Percentiles rank a stretch among this genome's conserved stretches.
These are phyloP conservation scores for Cucurbita argyrosperma DNA, from an alignment of 306 rosid species.

Conservation along the genomic window DNA sequence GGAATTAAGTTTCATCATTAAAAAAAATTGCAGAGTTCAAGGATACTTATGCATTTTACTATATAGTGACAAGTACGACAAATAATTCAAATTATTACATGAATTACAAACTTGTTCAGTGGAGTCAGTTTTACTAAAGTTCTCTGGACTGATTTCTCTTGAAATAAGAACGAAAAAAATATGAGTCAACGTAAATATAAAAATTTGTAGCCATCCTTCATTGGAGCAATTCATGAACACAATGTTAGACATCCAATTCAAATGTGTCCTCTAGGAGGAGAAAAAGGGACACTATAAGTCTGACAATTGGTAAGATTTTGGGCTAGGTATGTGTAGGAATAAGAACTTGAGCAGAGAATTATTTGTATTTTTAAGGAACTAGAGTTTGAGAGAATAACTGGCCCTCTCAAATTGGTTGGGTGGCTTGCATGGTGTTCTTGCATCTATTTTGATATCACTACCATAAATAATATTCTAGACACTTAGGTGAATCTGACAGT, in stretches of 20 bases:
- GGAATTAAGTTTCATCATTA: background rate
- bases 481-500: background rate
- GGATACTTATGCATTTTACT: background rate
- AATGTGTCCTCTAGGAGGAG: background rate
- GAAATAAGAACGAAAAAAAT: background rate
- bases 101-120: background rate
- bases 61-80: background rate
- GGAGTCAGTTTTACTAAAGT: background rate
- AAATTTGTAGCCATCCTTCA: background rate
- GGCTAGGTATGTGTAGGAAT: background rate
- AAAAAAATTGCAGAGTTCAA: background rate
- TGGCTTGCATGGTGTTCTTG: background rate
- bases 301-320: background rate
- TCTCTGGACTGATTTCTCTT: background rate
- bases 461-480: background rate
- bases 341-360: background rate
- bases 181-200: background rate
- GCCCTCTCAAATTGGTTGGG: background rate
- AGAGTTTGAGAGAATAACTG: background rate
- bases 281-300: background rate
- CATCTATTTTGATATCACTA: background rate
- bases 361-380: background rate
- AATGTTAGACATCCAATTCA: background rate
- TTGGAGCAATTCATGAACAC: background rate
- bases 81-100: background rate